phyloP scores from a whole-genome alignment of 75 land plant species.

The Gnetum montanum region DNA sequence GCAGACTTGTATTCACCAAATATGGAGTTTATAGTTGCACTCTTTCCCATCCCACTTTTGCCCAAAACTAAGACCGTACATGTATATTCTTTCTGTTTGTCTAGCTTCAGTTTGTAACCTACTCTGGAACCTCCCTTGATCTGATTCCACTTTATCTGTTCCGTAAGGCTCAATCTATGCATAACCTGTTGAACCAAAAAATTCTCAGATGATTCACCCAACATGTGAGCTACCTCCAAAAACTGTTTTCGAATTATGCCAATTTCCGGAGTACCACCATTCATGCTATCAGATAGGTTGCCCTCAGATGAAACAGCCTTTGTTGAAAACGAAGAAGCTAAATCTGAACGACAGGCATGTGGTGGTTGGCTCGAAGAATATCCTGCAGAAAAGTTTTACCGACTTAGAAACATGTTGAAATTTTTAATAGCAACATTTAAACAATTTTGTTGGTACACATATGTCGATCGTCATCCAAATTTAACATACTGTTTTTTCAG shows the following conservation, averaged over 20 bases:
- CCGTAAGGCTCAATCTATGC: conserved; percentile 69
- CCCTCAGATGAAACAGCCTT: too few relatives aligned
- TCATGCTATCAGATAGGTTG: too few relatives aligned
- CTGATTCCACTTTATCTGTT: conserved; percentile 57
- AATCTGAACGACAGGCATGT: too few relatives aligned
- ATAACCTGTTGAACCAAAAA: conserved; percentile 30
- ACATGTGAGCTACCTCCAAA: neutral
- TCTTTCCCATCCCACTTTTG: conserved; percentile 88
- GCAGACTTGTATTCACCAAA: conserved; percentile 45
- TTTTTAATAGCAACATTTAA: too few relatives aligned
- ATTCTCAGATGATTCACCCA: neutral
- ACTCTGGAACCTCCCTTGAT: conserved; percentile 49
- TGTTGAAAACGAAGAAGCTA: too few relatives aligned
- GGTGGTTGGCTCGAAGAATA: too few relatives aligned
- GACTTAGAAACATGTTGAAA: too few relatives aligned
- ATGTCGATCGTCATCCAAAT: too few relatives aligned
- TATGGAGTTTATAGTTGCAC: conserved; percentile 93
- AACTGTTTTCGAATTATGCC: neutral
- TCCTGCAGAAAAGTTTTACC: too few relatives aligned
- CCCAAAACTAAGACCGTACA: conserved; percentile 68
- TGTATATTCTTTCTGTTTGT: conserved; percentile 51
- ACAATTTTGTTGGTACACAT: too few relatives aligned
- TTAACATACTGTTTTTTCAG: too few relatives aligned
- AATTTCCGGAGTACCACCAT: too few relatives aligned
- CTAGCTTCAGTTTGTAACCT: conserved; percentile 42